These are phyloP conservation scores for Punctularia strigosozonata DNA, from an alignment of 768 basidiomycete genomes.

Conservation along the genomic window DNA sequence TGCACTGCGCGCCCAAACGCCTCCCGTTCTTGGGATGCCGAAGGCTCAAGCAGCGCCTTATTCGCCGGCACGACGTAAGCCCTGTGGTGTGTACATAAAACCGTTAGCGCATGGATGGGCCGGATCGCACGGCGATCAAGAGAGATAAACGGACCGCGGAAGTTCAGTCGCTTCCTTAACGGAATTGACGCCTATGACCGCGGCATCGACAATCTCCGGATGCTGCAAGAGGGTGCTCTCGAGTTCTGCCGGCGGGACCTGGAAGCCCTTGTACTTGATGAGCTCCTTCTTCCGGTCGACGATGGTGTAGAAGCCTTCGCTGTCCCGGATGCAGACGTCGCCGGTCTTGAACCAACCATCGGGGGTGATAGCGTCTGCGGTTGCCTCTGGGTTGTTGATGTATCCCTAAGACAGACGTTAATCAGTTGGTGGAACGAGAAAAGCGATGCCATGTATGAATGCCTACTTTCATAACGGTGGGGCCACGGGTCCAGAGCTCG, in stretches of 20 bases:
- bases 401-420: slow-evolving; percentile 42
- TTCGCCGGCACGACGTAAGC: slow-evolving; percentile 56
- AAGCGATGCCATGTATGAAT: neutral
- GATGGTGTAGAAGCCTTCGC: slow-evolving; percentile 26
- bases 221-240: slow-evolving; percentile 26
- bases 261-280: slow-evolving; percentile 16
- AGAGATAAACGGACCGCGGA: slow-evolving; percentile 37
- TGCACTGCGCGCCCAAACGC: slow-evolving; percentile 41
- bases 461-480: slow-evolving; percentile 65
- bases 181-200: slow-evolving; percentile 67
- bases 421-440: neutral
- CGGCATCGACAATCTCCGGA: slow-evolving; percentile 52
- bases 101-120: too few relatives aligned
- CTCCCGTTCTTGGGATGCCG: slow-evolving; percentile 22
- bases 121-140: too few relatives aligned
- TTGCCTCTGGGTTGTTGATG: slow-evolving; percentile 60
- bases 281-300: slow-evolving; percentile 20
- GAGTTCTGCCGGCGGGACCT: slow-evolving; percentile 30
- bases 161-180: slow-evolving; percentile 68
- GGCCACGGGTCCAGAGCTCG: slow-evolving; percentile 76
- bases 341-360: slow-evolving; percentile 88
- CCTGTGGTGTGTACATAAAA: too few relatives aligned
- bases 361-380: slow-evolving; percentile 50
- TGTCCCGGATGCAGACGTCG: slow-evolving; percentile 44
- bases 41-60: too few relatives aligned